Conservation (phyloP, 176 grass and related monocot species). For the Oryza coarctata region DNA sequence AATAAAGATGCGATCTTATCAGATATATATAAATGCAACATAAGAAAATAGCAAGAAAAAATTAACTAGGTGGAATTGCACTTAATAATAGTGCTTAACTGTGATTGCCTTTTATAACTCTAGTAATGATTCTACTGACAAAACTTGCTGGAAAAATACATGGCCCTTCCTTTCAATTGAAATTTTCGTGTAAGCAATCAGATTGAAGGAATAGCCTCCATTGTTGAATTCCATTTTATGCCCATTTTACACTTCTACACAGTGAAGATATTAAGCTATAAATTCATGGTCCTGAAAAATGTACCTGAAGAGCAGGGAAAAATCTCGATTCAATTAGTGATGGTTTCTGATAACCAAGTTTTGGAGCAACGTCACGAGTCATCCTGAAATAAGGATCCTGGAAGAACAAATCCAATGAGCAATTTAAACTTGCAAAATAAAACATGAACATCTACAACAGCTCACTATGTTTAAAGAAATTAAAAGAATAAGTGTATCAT, state of each 20-base stretch:
- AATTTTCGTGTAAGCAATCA: conserved; percentile 4
- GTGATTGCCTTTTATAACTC: no score
- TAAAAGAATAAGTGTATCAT: conserved; percentile 6
- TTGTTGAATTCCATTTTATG: not conserved
- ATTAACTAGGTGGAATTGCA: conserved; percentile 15
- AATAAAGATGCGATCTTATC: not conserved
- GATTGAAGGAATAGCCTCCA: not conserved
- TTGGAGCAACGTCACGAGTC: conserved; percentile 98
- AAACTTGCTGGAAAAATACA: not conserved
- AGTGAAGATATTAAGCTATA: conserved; percentile 8
- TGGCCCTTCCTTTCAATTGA: not conserved
- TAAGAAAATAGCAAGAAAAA: conserved; percentile 9
- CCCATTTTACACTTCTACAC: conserved; percentile 2
- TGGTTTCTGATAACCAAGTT: conserved; percentile 94
- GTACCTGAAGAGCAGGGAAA: conserved; percentile 98
- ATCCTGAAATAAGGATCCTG: conserved; percentile 99
- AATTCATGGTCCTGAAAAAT: conserved; percentile 1
- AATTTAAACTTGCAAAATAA: not conserved
- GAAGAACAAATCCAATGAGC: conserved; percentile 16
- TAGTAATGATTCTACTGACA: not conserved
- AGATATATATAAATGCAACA: not conserved
- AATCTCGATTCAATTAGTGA: conserved; percentile 91
- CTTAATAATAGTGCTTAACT: not conserved
- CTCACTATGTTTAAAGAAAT: not conserved
- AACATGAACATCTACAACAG: not conserved